phyloP scores from a whole-genome alignment of 768 basidiomycete species.

The Amanita brunnescens region DNA sequence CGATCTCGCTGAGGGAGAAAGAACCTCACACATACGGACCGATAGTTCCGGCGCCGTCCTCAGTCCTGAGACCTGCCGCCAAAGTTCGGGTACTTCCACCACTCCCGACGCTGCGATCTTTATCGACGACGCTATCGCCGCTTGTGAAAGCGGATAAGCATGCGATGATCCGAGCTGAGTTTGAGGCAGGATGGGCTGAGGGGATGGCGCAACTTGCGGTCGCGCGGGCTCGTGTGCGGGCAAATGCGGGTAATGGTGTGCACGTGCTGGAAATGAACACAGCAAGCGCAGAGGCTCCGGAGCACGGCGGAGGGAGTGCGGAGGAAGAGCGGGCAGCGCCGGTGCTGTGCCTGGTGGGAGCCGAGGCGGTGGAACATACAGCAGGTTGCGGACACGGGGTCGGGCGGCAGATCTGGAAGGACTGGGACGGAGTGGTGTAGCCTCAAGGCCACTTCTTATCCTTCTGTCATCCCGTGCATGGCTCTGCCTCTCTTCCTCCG shows the following conservation, averaged over 20 bases:
- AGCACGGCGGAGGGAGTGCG: conserved; percentile 25
- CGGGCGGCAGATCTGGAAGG: conserved; percentile 26
- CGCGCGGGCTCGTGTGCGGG: conserved; percentile 34
- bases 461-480: background rate
- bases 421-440: conserved; percentile 14
- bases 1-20: conserved; percentile 45
- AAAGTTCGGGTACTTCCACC: conserved; percentile 54
- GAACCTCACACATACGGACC: conserved; percentile 7
- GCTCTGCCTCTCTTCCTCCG: conserved; percentile 21
- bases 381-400: conserved; percentile 32
- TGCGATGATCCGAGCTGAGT: conserved; percentile 37
- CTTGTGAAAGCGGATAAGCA: conserved; percentile 25
- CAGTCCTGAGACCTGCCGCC: conserved; percentile 11
- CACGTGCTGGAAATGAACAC: conserved; percentile 34
- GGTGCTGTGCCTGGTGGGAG: conserved; percentile 33
- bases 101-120: conserved; percentile 35
- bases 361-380: conserved; percentile 21
- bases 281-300: conserved; percentile 19
- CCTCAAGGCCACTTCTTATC: conserved; percentile 12
- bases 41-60: background rate
- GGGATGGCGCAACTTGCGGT: conserved; percentile 46
- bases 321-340: conserved; percentile 19
- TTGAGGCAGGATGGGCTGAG: conserved; percentile 54
- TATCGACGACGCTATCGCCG: conserved; percentile 34
- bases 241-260: conserved; percentile 39